Evolutionary conservation across 139 green algal species (phyloP).

Genomic region (Helicosporidium sp.): DNA sequence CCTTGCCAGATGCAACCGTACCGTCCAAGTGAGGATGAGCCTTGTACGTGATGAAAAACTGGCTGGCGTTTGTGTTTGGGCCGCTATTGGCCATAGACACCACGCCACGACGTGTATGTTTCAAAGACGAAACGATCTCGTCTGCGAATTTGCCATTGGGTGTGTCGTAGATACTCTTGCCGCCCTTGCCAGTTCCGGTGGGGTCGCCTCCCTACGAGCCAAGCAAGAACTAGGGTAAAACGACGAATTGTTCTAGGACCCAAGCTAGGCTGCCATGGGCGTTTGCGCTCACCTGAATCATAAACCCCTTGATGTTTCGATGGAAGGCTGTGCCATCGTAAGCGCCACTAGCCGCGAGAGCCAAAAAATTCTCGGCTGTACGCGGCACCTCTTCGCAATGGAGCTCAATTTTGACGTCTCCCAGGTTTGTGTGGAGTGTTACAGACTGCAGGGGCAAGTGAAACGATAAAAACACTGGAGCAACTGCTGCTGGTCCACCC

Average conservation of each 20-base stretch:
- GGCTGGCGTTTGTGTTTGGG: conserved; percentile 67
- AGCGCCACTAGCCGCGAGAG: conserved; percentile 69
- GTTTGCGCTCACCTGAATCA: conserved; percentile 55
- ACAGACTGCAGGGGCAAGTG: too few relatives aligned
- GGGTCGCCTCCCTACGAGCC: conserved; percentile 45
- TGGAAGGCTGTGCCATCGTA: conserved; percentile 90
- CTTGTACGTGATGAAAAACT: conserved; percentile 95
- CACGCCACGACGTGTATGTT: conserved; percentile 70
- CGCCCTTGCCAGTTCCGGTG: conserved; percentile 85
- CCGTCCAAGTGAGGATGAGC: conserved; percentile 82
- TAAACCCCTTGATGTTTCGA: conserved; percentile 82
- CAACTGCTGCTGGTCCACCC: too few relatives aligned
- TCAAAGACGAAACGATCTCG: conserved; percentile 72
- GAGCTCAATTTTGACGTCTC: conserved; percentile 88
- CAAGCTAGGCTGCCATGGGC: neutral
- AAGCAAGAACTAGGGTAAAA: neutral
- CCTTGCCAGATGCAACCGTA: neutral
- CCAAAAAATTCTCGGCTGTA: conserved; percentile 83
- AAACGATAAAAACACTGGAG: too few relatives aligned
- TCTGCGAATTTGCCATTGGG: conserved; percentile 81
- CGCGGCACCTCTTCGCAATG: conserved; percentile 66
- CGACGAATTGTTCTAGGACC: too few relatives aligned
- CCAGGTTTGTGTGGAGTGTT: conserved; percentile 88
- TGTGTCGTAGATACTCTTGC: conserved; percentile 66
- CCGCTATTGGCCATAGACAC: conserved; percentile 94